These are phyloP conservation scores for Crithidia sp. DNA, from an alignment of 208 protist species.

Conservation along the genomic window DNA sequence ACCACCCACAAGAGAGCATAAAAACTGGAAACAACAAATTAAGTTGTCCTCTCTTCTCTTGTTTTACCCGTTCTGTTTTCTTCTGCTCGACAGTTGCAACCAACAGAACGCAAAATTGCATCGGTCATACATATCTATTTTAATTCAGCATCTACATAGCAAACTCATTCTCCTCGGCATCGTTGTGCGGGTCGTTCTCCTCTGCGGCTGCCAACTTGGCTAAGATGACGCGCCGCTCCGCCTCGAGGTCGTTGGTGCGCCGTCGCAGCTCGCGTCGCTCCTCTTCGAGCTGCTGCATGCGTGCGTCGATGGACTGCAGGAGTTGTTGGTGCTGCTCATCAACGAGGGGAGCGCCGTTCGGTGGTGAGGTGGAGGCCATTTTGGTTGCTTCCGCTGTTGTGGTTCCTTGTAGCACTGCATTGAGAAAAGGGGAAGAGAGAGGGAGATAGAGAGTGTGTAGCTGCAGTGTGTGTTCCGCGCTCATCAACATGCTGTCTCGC, in stretches of 20 bases:
- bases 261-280: conserved; percentile 52
- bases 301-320: conserved; percentile 30
- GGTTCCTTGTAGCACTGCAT: no score
- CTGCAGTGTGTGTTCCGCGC: background rate
- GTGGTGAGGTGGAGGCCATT: background rate
- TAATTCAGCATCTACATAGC: no score
- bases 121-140: no score
- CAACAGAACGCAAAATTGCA: no score
- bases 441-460: background rate
- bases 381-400: background rate
- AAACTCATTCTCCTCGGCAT: no score
- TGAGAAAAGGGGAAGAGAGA: background rate
- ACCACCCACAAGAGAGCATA: no score
- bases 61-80: no score
- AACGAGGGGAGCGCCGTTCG: background rate
- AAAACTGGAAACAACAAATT: no score
- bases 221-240: conserved; percentile 28
- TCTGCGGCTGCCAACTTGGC: conserved; percentile 6
- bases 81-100: no score
- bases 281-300: conserved; percentile 56
- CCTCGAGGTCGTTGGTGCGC: conserved; percentile 46
- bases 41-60: no score
- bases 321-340: conserved; percentile 18
- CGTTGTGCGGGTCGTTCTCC: no score
- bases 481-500: no score